A percentile compares a stretch with the other conserved stretches of the same genome.
These are phyloP conservation scores for Mortierella sp. DNA, from an alignment of 371 early-diverging fungal species.

Conservation along the genomic window DNA sequence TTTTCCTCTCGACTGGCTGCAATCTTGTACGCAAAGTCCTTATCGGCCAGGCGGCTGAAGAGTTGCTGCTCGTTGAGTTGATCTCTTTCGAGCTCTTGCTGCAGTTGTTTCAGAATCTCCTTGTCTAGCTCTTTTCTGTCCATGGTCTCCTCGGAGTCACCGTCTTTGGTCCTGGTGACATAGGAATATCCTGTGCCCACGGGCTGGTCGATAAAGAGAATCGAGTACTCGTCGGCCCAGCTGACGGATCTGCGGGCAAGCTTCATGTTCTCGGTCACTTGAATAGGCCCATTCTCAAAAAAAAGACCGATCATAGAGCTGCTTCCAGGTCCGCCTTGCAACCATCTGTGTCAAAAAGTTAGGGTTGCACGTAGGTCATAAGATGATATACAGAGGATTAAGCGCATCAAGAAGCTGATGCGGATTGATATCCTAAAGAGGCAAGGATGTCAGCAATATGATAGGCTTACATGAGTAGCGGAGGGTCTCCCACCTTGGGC, in stretches of 20 bases:
- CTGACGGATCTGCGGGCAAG: conserved; percentile 46
- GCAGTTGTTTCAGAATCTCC: neutral
- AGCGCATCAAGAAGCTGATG: too few species aligned
- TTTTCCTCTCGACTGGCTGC: conserved; percentile 5
- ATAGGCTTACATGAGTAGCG: conserved; percentile 58
- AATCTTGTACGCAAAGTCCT: conserved; percentile 6
- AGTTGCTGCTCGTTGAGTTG: conserved; percentile 32
- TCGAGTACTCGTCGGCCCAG: conserved; percentile 63
- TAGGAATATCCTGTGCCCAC: conserved; percentile 71
- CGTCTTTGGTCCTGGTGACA: conserved; percentile 26
- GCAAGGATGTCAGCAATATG: too few species aligned
- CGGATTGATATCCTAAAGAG: neutral
- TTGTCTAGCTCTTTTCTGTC: conserved; percentile 3
- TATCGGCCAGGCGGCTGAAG: conserved; percentile 6
- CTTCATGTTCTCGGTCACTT: conserved; percentile 42
- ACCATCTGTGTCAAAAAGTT: conserved; percentile 53
- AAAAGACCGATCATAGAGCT: conserved; percentile 74
- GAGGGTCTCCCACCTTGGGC: conserved; percentile 58
- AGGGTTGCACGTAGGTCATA: neutral
- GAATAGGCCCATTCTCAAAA: conserved; percentile 63
- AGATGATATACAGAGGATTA: too few species aligned
- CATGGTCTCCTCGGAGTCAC: neutral
- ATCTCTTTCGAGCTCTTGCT: conserved; percentile 19
- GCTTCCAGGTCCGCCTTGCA: conserved; percentile 78
- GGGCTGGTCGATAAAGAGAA: conserved; percentile 77